phyloP scores from a whole-genome alignment of 148 eudicot genomes.

The Chenopodium suecicum region DNA sequence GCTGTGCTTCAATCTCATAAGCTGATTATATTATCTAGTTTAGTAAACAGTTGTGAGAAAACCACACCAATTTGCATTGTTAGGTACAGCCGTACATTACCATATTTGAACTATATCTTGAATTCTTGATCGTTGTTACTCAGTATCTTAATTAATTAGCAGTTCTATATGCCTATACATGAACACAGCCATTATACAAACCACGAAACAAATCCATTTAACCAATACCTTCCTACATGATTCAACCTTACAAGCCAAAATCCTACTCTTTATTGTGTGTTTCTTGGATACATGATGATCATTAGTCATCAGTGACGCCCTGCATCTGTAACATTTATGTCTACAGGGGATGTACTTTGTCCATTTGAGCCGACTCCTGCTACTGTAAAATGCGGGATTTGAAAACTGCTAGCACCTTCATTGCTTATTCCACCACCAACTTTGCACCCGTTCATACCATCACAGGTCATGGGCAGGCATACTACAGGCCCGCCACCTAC shows the following conservation, averaged over 20 bases:
- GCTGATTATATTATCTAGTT: neutral
- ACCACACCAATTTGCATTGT: neutral
- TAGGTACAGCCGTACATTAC: neutral
- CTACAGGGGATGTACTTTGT: neutral
- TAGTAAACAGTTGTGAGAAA: neutral
- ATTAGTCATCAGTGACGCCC: constrained; percentile 7
- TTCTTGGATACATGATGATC: neutral
- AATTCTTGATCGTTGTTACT: neutral
- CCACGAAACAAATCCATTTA: neutral
- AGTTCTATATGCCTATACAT: neutral
- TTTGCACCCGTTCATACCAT: constrained; percentile 20
- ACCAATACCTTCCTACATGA: neutral
- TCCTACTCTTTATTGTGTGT: neutral
- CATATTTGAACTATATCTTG: neutral
- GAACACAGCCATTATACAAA: neutral
- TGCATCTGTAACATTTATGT: constrained; percentile 18
- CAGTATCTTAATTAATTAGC: neutral
- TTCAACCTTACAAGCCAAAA: constrained; percentile 5
- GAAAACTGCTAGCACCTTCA: constrained; percentile 7
- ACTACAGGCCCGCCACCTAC: constrained; percentile 1
- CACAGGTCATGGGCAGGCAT: constrained; percentile 25
- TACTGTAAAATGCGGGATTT: constrained; percentile 11
- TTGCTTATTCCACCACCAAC: constrained; percentile 13
- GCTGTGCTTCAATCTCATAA: too few relatives aligned
- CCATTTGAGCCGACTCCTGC: neutral